A percentile compares a stretch with the other conserved stretches of the same genome.
phyloP scores from a whole-genome alignment of 1,284 basidiomycete species.

The Boletellus deceptivus region DNA sequence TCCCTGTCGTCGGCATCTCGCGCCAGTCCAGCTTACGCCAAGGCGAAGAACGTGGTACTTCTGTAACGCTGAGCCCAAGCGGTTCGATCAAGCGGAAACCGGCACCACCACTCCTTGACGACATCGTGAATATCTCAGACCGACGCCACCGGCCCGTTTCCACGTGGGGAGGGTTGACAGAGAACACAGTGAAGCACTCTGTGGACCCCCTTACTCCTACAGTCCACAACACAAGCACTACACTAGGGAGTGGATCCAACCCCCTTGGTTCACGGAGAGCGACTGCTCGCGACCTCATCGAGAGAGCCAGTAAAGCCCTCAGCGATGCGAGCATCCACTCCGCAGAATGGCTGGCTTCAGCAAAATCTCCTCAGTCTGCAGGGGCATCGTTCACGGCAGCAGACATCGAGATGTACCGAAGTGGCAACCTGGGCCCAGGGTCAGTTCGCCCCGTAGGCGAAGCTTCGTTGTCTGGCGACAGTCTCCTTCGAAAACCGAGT shows the following conservation, averaged over 20 bases:
- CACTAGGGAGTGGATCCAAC: conserved; percentile 3
- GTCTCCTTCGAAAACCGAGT: neutral
- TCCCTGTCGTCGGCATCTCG: conserved; percentile 28
- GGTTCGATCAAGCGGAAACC: conserved; percentile 33
- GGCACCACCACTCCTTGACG: conserved; percentile 27
- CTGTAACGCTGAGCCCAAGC: conserved; percentile 16
- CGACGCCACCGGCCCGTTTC: conserved; percentile 11
- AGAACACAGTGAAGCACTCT: neutral
- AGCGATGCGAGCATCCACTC: conserved; percentile 32
- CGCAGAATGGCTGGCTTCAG: conserved; percentile 32
- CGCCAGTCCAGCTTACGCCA: conserved; percentile 25
- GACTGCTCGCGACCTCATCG: conserved; percentile 18
- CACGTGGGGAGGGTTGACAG: conserved; percentile 28
- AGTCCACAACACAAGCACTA: neutral
- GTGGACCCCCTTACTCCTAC: conserved; percentile 5
- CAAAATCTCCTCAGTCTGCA: conserved; percentile 15
- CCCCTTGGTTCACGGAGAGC: conserved; percentile 15
- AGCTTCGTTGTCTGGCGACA: conserved; percentile 1
- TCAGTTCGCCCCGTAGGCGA: conserved; percentile 1
- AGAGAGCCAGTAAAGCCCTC: conserved; percentile 24
- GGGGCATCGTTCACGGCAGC: conserved; percentile 16
- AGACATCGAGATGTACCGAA: conserved; percentile 32
- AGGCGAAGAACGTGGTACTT: conserved; percentile 14
- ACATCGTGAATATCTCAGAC: conserved; percentile 10
- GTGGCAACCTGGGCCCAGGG: conserved; percentile 13